Base-by-base conservation (phyloP, 192 early-diverging fungal species). In the Lunasporangiospora selenospora region DNA sequence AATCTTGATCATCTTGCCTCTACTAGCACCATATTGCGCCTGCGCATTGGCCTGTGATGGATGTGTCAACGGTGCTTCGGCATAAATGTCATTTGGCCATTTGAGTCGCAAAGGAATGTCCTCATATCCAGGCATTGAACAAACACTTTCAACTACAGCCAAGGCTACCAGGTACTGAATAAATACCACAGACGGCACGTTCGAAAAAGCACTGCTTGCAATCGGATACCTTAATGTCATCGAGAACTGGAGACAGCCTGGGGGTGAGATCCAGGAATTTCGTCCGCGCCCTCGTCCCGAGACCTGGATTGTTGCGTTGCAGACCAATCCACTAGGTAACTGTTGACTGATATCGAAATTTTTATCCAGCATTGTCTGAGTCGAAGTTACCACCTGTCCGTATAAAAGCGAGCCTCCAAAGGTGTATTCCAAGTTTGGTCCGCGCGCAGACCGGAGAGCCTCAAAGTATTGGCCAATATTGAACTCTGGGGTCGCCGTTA, bases 1-100 rank as follows among this genome's bases (percentile, higher is more conserved):
- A 37, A 99, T 89, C 80, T 96, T 96, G 55, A 87, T 65, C 60
- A 78, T 76, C 39, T 80, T 73, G 0, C 75, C 40, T 40, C 49
- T 53, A 0, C 53, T 24, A 27, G 23, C n/a, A n/a, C n/a, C n/a
- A n/a, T n/a, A n/a, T n/a, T n/a, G n/a, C n/a, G n/a, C 49, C 29
- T 62, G 76, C 7, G 67, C 51, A 40, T 67, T 67, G 27, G 78
- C 75, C 26, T 76, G 73, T 23, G 41, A 40, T 4, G 55, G 47
- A 23, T 70, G 12, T 12, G 62, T 54, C 31, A 73, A 24, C 1
- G 78, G 71, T 9, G 80, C 63, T 59, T 87, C 70, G 0, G 84
- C 92, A 75, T 99, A 99, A 15, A 99, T 83, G 63, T 99, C 97
- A 58, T 99, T 99, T 36, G 97, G 97, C 97, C 97, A 99, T 75